Percentiles rank a stretch among this genome's conserved stretches.
phyloP scores from a whole-genome alignment of 352 stramenopile genomes.

The Halophytophthora polymorphica region DNA sequence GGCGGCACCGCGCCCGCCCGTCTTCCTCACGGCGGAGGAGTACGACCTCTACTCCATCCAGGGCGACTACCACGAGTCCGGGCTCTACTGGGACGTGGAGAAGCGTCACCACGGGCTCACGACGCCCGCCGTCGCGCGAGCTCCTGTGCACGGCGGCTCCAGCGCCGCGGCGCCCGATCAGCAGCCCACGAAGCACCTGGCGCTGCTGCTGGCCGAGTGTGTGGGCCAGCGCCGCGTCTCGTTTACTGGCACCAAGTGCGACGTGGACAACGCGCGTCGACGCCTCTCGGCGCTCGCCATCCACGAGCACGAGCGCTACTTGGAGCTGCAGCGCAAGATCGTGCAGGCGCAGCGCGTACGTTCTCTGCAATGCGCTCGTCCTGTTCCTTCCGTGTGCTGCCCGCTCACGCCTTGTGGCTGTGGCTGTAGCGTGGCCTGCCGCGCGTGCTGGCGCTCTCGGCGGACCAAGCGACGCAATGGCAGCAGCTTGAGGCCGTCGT shows the following conservation, averaged over 20 bases:
- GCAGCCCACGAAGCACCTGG: constrained; percentile 27
- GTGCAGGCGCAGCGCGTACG: constrained; percentile 41
- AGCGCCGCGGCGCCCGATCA: neutral
- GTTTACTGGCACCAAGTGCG: constrained; percentile 10
- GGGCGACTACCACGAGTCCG: constrained; percentile 19
- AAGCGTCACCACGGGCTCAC: constrained; percentile 19
- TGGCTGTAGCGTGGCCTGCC: constrained; percentile 49
- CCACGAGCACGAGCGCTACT: constrained; percentile 48
- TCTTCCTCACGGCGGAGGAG: constrained; percentile 36
- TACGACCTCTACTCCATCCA: constrained; percentile 36
- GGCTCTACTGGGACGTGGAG: constrained; percentile 29
- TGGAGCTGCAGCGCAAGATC: constrained; percentile 42
- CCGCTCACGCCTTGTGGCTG: neutral
- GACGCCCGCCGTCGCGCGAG: constrained; percentile 4
- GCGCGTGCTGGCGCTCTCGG: constrained; percentile 44
- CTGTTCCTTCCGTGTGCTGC: constrained; percentile 2
- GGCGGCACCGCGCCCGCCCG: neutral
- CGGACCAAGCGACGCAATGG: constrained; percentile 38
- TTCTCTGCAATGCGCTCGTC: constrained; percentile 10
- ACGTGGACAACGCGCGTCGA: constrained; percentile 35
- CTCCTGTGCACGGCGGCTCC: neutral
- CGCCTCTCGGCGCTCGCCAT: constrained; percentile 50
- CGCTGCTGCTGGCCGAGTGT: constrained; percentile 29
- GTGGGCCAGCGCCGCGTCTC: constrained; percentile 12
- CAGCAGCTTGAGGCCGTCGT: constrained; percentile 32